Evolutionary conservation across 2,329 filamentous ascomycete species (phyloP).

Genomic region (Clarireedia hainanense): DNA sequence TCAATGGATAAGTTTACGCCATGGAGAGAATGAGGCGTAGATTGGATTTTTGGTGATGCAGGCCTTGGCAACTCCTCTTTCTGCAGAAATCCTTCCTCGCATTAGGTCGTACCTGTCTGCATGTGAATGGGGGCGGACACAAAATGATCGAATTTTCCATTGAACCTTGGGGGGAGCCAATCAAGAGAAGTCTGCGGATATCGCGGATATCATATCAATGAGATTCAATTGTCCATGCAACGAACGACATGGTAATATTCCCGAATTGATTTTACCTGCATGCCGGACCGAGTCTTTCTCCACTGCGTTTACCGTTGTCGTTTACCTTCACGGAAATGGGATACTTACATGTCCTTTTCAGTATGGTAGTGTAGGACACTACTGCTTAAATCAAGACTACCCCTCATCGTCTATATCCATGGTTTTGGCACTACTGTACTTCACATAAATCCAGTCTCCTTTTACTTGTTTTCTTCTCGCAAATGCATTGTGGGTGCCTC

Average conservation of each 20-base stretch:
- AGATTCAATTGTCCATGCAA: conserved; percentile 1
- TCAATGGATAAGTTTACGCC: no score
- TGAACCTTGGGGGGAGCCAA: background rate
- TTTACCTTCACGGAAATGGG: background rate
- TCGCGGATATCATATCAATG: conserved; percentile 1
- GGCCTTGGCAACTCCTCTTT: background rate
- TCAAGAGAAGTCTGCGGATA: background rate
- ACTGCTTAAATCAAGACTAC: background rate
- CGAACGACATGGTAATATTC: conserved; percentile 7
- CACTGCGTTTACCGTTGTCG: background rate
- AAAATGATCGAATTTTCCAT: background rate
- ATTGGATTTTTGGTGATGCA: background rate
- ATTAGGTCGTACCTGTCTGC: no score
- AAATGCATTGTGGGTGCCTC: conserved; percentile 1
- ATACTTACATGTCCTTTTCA: background rate
- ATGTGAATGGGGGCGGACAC: background rate
- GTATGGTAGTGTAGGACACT: background rate
- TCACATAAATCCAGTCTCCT: background rate
- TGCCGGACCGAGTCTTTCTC: conserved; percentile 5
- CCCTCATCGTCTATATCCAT: background rate
- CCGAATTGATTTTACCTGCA: conserved; percentile 6
- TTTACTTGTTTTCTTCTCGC: background rate
- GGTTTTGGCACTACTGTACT: background rate
- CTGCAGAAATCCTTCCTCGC: background rate
- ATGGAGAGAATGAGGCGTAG: background rate